Base-by-base conservation (phyloP, 768 basidiomycete genomes). In the Pleurotus citrinopileatus region DNA sequence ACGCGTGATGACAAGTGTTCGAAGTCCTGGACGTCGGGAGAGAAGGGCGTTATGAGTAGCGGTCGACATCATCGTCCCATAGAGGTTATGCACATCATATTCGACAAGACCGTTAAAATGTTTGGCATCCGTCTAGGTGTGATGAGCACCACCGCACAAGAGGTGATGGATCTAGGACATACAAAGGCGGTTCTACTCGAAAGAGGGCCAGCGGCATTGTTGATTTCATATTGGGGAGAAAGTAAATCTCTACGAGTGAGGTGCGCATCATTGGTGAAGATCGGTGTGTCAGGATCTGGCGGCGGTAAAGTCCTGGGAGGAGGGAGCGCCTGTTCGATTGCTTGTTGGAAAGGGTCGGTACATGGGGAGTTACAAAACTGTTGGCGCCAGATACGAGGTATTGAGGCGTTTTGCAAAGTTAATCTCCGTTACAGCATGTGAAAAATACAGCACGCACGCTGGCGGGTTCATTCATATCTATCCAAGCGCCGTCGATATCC, bases 381-480 rank as follows among this genome's bases (percentile, higher is more conserved):
- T 19, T 7, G 10, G 38, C 17, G 13, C 13, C 13, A 13, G 13
- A 32, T 6, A 32, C 6, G n/a, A n/a, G n/a, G n/a, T n/a, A n/a
- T n/a, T n/a, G n/a, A n/a, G 32, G 32, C 32, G 32, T 34, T 9
- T 10, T 34, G 32, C 10, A 10, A n/a, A n/a, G 32, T 34, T 34
- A 34, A 34, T 7, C 22, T 38, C 22, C 7, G 15, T 45, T 27
- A 13, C 26, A 7, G 7, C 22, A 19, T 9, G 23, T 20, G 29
- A 38, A 29, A 32, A 40, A 19, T 13, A 15, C 20, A 28, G 22
- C 22, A 63, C 79, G 22, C 58, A 87, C 86, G 55, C 77, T 87
- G 2, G 84, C 66, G 4, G 87, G 86, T 56, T 88, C 86, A 62
- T 89, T 87, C 86, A 86, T 86, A 58, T 86, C 84, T 22, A 87